A percentile compares a stretch with the other conserved stretches of the same genome.
Evolutionary conservation across 75 land plant genomes (phyloP).

Genomic region (Pseudotsuga menziesii): DNA sequence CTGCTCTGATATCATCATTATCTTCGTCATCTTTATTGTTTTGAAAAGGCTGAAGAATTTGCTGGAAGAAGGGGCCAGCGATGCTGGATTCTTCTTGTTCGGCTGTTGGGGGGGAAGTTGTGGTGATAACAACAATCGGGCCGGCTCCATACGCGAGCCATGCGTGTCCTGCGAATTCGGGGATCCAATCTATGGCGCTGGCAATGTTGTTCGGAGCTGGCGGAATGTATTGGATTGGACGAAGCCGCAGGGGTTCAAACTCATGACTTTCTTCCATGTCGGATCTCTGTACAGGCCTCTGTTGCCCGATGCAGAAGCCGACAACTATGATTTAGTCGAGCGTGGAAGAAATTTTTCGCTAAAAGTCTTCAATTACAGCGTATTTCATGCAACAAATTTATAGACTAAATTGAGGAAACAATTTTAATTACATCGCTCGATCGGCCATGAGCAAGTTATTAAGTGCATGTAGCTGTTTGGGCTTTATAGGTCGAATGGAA

Average conservation of each 20-base stretch:
- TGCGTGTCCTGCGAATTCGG: slow-evolving; percentile 65
- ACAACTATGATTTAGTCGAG: too few species aligned
- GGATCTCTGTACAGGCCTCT: too few species aligned
- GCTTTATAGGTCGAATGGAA: too few species aligned
- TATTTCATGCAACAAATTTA: too few species aligned
- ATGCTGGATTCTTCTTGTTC: slow-evolving; percentile 17
- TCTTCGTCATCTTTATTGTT: background rate
- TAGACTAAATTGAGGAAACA: too few species aligned
- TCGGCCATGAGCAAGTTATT: too few species aligned
- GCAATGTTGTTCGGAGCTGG: slow-evolving; percentile 51
- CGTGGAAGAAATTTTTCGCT: too few species aligned
- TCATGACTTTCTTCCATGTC: background rate
- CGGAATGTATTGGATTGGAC: slow-evolving; percentile 48
- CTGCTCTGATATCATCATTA: slow-evolving; percentile 20
- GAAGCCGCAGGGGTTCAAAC: slow-evolving; percentile 38
- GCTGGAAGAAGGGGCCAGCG: slow-evolving; percentile 68
- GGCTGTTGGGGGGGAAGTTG: slow-evolving; percentile 54
- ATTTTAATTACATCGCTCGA: too few species aligned
- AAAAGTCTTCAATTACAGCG: too few species aligned
- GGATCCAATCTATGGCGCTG: slow-evolving; percentile 68
- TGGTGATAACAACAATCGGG: slow-evolving; percentile 67
- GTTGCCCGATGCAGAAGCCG: too few species aligned
- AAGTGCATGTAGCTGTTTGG: too few species aligned
- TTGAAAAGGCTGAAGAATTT: slow-evolving; percentile 41
- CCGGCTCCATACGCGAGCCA: slow-evolving; percentile 94